Evolutionary conservation across 495 filamentous ascomycete species (phyloP).

Genomic region (Penicillium chermesinum): DNA sequence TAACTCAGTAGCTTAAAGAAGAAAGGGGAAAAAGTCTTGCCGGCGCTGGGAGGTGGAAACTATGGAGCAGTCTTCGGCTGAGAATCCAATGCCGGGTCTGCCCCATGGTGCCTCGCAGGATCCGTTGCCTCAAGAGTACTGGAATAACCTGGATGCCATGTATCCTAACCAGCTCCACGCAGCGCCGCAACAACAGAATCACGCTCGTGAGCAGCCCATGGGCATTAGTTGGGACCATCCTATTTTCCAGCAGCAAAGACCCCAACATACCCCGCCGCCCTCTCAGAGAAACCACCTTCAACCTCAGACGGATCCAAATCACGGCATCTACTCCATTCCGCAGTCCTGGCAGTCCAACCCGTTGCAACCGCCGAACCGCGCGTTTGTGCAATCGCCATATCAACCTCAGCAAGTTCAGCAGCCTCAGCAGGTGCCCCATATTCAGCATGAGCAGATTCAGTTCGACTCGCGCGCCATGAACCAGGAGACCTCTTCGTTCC

Average conservation of each 20-base stretch:
- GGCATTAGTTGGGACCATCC: slow-evolving; percentile 36
- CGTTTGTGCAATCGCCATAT: slow-evolving; percentile 28
- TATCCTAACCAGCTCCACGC: slow-evolving; percentile 29
- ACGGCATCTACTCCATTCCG: slow-evolving; percentile 34
- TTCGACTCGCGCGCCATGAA: slow-evolving; percentile 30
- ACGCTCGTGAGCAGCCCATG: slow-evolving; percentile 20
- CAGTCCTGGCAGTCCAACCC: slow-evolving; percentile 37
- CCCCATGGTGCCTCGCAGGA: slow-evolving; percentile 24
- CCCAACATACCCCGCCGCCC: neutral
- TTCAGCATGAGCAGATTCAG: slow-evolving; percentile 28
- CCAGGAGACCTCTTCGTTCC: slow-evolving; percentile 31
- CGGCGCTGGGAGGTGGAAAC: slow-evolving; percentile 8
- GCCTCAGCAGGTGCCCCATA: slow-evolving; percentile 30
- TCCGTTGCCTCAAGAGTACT: slow-evolving; percentile 31
- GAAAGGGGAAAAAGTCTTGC: slow-evolving; percentile 11
- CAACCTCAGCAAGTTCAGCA: slow-evolving; percentile 29
- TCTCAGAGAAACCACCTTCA: slow-evolving; percentile 15
- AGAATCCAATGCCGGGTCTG: slow-evolving; percentile 31
- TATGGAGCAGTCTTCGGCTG: slow-evolving; percentile 41
- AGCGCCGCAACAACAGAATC: slow-evolving; percentile 23
- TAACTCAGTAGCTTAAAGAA: slow-evolving; percentile 5
- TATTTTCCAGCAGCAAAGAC: slow-evolving; percentile 23
- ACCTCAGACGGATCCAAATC: slow-evolving; percentile 20
- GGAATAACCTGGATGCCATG: slow-evolving; percentile 35
- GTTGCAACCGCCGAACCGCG: slow-evolving; percentile 25